Evolutionary conservation across 768 basidiomycete species (phyloP).

Genomic region (Lenzites betulinus): DNA sequence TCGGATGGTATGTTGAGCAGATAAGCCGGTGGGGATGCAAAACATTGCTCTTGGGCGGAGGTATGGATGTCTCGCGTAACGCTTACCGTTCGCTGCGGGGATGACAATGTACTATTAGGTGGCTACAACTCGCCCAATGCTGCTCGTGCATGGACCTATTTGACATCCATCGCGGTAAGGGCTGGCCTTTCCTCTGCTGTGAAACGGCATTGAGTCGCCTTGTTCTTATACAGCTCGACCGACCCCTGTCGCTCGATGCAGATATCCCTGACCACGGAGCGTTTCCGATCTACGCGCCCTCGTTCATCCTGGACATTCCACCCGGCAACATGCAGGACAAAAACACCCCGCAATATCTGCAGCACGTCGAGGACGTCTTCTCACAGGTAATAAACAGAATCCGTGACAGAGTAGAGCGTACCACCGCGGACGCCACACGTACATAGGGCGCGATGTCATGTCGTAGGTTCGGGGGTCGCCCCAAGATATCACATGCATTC

Average conservation of each 20-base stretch:
- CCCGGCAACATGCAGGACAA: constrained; percentile 73
- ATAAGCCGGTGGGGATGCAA: constrained; percentile 61
- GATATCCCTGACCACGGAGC: constrained; percentile 75
- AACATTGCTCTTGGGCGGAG: constrained; percentile 77
- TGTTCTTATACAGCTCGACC: constrained; percentile 46
- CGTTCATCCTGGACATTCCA: constrained; percentile 78
- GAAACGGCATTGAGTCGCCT: background rate
- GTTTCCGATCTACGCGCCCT: constrained; percentile 76
- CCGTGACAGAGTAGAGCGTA: background rate
- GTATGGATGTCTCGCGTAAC: constrained; percentile 37
- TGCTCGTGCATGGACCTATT: constrained; percentile 83
- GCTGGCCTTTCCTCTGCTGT: background rate
- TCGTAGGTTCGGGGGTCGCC: background rate
- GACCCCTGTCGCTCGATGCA: constrained; percentile 56
- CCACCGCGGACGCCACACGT: too few species aligned
- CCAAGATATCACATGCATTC: background rate
- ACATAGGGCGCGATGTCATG: background rate
- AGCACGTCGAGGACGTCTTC: constrained; percentile 40
- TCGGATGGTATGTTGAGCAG: constrained; percentile 67
- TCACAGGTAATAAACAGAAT: constrained; percentile 21
- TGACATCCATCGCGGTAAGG: constrained; percentile 77
- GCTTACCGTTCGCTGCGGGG: too few species aligned
- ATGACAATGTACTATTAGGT: too few species aligned
- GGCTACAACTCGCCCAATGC: constrained; percentile 85
- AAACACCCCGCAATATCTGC: constrained; percentile 63